Evolutionary conservation across 75 land plant genomes (phyloP), one percentile per base, ranked within the genome.

Genomic region (Adiantum capillusveneris): DNA sequence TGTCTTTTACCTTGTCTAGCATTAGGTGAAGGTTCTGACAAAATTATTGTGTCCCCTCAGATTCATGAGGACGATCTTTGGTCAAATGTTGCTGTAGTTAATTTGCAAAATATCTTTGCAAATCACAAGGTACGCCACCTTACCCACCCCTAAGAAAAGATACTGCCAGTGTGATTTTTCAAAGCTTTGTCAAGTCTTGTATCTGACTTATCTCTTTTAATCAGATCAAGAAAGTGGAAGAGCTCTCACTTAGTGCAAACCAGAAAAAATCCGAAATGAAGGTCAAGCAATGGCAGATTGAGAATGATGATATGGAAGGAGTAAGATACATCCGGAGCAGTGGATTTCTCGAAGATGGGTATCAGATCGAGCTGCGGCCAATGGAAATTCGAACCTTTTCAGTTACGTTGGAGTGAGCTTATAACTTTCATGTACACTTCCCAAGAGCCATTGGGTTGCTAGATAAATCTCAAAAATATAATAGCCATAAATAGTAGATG

Each of bases 231-330:
- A 44, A 57, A 11, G 48, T 77, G 29, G 66, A 42, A 25, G 80
- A 77, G 52, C 56, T 71, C 16, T 53, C 65, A 53, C 72, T 77
- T 11, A 60, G 78, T 30, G 80, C 67, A 21, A 75, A 64, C 45
- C 72, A 73, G 53, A 50, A 68, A 48, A 73, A 62, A 55, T 62
- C 71, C 0, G 58, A 56, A 17, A 59, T 77, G 80, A 74, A 53
- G 28, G 45, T 50, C 53, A 48, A 74, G 31, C n/a, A 77, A 22
- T 77, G 80, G 80, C 29, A 55, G 31, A 29, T 77, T 59, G 72
- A 68, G 63, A 31, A 56, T 17, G 65, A 65, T 6, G 52, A 25
- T 25, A 24, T 27, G 27, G 11, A 18, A n/a, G 21, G 29, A 2
- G 2, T 0, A 9, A 21, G 44, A 12, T 16, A 26, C 17, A 22